A percentile compares a stretch with the other conserved stretches of the same genome.
These are phyloP conservation scores for Croton laevigatus DNA, from an alignment of 441 rosid genomes.

Conservation along the genomic window DNA sequence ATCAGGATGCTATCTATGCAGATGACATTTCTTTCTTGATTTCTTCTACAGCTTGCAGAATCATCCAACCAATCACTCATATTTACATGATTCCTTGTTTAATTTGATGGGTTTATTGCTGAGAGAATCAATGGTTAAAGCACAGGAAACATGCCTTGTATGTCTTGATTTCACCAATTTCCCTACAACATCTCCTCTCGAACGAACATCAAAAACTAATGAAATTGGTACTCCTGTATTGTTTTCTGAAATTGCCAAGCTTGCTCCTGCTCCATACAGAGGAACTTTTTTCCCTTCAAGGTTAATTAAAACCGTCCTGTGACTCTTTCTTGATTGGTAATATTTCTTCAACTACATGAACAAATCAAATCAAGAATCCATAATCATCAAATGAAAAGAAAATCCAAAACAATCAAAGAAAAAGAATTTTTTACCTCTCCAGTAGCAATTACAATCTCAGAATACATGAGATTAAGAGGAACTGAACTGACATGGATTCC, in stretches of 20 bases:
- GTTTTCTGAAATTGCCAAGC: constrained; percentile 36
- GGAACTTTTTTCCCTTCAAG: constrained; percentile 52
- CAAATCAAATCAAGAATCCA: not conserved
- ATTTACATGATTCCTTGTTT: constrained; percentile 33
- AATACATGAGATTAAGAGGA: constrained; percentile 58
- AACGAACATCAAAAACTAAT: constrained; percentile 42
- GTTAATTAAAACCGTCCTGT: constrained; percentile 35
- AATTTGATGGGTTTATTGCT: constrained; percentile 17
- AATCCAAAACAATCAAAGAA: not conserved
- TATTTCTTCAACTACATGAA: constrained; percentile 67
- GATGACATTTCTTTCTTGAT: not conserved
- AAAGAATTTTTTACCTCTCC: constrained; percentile 51
- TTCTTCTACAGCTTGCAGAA: not conserved
- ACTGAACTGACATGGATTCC: constrained; percentile 75
- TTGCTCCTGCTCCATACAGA: constrained; percentile 59
- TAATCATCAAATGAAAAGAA: too few species aligned
- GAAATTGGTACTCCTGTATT: constrained; percentile 45
- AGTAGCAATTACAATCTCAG: constrained; percentile 60
- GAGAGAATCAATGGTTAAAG: constrained; percentile 31
- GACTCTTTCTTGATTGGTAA: constrained; percentile 83
- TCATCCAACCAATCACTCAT: constrained; percentile 11
- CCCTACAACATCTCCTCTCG: constrained; percentile 57
- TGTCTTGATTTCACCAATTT: constrained; percentile 50
- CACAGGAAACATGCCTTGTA: constrained; percentile 42
- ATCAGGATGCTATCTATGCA: not conserved